A percentile compares a stretch with the other conserved stretches of the same genome.
Evolutionary conservation across 2,329 filamentous ascomycete genomes (phyloP).

Genomic region (Elsinoe ampelina): DNA sequence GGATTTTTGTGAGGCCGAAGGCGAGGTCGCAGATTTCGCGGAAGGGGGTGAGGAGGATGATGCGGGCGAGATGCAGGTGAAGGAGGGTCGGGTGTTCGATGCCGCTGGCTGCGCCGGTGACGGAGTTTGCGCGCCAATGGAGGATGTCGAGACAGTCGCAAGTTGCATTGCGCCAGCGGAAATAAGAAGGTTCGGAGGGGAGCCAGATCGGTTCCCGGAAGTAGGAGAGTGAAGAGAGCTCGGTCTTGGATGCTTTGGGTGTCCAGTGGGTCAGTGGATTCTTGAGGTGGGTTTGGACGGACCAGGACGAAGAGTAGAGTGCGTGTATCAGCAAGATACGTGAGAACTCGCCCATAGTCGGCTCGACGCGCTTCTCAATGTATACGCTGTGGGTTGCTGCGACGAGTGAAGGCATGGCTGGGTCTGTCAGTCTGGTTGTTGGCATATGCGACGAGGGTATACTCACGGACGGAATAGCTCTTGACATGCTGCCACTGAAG

Average conservation of each 20-base stretch:
- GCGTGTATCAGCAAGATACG: constrained; percentile 42
- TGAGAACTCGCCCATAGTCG: constrained; percentile 40
- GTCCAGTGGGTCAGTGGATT: constrained; percentile 35
- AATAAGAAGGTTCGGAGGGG: constrained; percentile 38
- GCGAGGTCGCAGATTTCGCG: constrained; percentile 38
- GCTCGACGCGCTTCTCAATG: constrained; percentile 39
- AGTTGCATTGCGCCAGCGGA: constrained; percentile 40
- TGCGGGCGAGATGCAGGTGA: constrained; percentile 46
- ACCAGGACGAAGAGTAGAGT: constrained; percentile 42
- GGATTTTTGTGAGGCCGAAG: constrained; percentile 24
- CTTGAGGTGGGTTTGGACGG: constrained; percentile 38
- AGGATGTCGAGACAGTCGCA: constrained; percentile 46
- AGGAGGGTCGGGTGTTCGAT: constrained; percentile 47
- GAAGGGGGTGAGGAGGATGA: constrained; percentile 44
- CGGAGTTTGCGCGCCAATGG: constrained; percentile 49
- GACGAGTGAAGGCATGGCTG: constrained; percentile 27
- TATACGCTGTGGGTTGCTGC: constrained; percentile 39
- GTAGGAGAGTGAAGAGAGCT: constrained; percentile 13
- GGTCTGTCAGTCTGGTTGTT: neutral
- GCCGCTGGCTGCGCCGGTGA: constrained; percentile 40
- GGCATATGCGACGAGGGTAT: neutral
- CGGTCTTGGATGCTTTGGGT: constrained; percentile 18
- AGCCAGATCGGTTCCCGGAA: constrained; percentile 32
- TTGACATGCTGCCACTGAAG: constrained; percentile 20
- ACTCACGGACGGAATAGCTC: constrained; percentile 13